Conservation (phyloP, 2,329 filamentous ascomycete genomes). For the Chaetomiaceae sp. region DNA sequence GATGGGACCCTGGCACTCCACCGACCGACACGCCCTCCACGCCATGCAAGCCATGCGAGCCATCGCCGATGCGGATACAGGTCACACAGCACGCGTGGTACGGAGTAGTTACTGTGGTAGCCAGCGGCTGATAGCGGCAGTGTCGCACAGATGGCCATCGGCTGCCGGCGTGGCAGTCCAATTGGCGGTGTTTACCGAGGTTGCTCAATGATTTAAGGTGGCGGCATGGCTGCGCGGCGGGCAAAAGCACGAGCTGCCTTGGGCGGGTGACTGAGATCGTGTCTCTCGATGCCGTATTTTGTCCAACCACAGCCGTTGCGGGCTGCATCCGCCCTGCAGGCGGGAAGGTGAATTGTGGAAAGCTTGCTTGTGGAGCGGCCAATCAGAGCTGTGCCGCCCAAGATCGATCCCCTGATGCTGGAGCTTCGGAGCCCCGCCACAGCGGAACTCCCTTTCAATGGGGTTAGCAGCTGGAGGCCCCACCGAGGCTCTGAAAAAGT, state of each 20-base stretch:
- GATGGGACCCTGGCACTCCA: not conserved
- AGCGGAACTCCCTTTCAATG: too few relatives aligned
- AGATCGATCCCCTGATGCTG: too few relatives aligned
- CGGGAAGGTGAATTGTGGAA: too few relatives aligned
- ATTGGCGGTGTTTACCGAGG: conserved; percentile 1
- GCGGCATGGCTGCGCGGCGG: not conserved
- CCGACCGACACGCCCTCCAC: too few relatives aligned
- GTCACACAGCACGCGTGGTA: too few relatives aligned
- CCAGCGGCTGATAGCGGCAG: not conserved
- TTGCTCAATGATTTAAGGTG: too few relatives aligned
- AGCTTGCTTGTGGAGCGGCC: conserved; percentile 19
- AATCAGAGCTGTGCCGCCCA: conserved; percentile 18
- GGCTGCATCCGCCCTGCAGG: conserved; percentile 1
- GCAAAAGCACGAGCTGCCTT: not conserved
- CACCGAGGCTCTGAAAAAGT: too few relatives aligned
- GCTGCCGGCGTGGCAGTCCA: not conserved
- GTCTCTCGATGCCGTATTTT: conserved; percentile 30
- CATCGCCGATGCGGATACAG: too few relatives aligned
- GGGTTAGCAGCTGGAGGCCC: too few relatives aligned
- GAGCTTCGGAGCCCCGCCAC: too few relatives aligned
- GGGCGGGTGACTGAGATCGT: conserved; percentile 1
- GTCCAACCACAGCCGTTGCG: conserved; percentile 35
- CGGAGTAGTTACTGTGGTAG: too few relatives aligned
- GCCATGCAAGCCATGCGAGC: too few relatives aligned
- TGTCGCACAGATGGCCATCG: not conserved